A percentile compares a stretch with the other conserved stretches of the same genome.
Conservation (phyloP, 2,329 filamentous ascomycete genomes). For the Botryotinia calthae region DNA sequence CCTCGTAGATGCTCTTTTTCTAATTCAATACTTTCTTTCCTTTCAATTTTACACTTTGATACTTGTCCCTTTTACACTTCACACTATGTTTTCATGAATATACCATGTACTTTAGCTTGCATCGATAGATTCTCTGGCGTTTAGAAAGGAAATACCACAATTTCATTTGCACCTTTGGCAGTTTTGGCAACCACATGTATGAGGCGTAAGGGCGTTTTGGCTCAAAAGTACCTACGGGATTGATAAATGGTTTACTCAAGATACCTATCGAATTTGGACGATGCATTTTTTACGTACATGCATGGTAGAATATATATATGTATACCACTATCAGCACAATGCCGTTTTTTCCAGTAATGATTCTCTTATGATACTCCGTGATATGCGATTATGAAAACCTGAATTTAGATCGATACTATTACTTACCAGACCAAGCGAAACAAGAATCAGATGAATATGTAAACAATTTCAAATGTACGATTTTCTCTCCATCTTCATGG, state of each 20-base stretch:
- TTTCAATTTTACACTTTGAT: neutral
- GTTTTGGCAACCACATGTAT: neutral
- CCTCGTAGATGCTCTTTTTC: neutral
- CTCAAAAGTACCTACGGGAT: neutral
- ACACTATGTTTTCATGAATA: neutral
- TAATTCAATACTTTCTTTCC: neutral
- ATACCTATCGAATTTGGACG: neutral
- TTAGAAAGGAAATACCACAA: conserved; percentile 20
- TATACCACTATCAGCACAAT: neutral
- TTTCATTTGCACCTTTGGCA: conserved; percentile 5
- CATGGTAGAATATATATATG: neutral
- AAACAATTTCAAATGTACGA: neutral
- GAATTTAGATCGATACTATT: neutral
- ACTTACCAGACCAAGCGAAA: neutral
- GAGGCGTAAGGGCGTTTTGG: neutral
- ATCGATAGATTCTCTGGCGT: conserved; percentile 1
- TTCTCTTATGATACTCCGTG: neutral
- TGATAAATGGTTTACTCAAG: neutral
- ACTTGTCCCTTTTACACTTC: neutral
- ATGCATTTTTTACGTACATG: neutral
- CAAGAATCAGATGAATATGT: neutral
- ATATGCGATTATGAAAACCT: neutral
- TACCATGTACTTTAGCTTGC: conserved; percentile 9
- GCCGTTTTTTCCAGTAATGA: neutral
- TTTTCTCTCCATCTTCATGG: neutral